Evolutionary conservation across 116 monocot genomes (phyloP), one percentile per base, ranked within the genome.

Genomic region (Cymodocea nodosa): DNA sequence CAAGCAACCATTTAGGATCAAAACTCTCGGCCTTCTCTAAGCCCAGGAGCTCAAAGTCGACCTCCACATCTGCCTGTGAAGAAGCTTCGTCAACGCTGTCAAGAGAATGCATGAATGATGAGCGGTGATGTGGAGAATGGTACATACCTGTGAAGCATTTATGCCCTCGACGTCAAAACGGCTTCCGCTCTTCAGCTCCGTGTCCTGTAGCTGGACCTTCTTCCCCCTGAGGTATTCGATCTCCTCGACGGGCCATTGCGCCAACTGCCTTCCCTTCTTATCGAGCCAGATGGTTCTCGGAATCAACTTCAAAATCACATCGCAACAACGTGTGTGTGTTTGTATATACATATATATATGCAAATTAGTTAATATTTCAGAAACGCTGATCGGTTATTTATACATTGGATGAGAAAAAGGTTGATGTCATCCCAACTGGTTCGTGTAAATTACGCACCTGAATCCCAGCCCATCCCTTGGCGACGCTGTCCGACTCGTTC

Each of bases 191-290:
- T 63, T 59, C 51, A 93, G 37, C 1, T 48, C 54, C 50, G 59
- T 65, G 15, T 70, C 22, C 0, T 54, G 8, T 6, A 79, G 7
- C 13, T 40, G 39, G 10, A 77, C 72, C 15, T 63, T 20, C 5
- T 76, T 76, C 7, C 60, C 52, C 50, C 94, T 78, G 0, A 86
- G 76, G 3, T 66, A 65, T 49, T 89, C 70, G 0, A 94, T 25
- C 73, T 94, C 94, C 37, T 86, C 37, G 4, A 89, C 68, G 0
- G 86, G 89, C 89, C 89, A 89, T 49, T 93, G 86, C 64, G 84
- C 24, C 10, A 93, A 72, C 24, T 84, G 86, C 59, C 59, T 70
- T 0, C 80, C 86, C 23, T 69, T 76, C 2, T 34, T 12, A 25
- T 84, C 78, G 5, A 89, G 78, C 80, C 77, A 89, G 4, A 89